Conservation (phyloP, 139 green algal species). For the Astrephomene gubernaculifera region DNA sequence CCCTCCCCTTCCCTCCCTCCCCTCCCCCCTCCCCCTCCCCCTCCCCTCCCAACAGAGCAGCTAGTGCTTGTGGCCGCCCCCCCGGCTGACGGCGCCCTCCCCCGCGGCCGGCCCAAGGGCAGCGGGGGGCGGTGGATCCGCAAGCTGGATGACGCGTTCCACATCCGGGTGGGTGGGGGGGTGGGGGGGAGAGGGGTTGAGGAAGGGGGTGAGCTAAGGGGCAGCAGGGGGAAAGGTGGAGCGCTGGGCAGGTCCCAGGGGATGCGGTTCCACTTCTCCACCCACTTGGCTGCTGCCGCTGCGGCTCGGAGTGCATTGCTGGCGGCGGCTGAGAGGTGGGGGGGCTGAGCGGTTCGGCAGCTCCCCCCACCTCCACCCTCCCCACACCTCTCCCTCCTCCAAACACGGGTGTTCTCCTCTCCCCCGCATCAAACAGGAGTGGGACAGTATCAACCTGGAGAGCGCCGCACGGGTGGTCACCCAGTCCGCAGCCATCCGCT, state of each 20-base stretch:
- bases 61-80: background rate
- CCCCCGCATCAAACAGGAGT: background rate
- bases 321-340: background rate
- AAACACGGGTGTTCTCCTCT: too few relatives aligned
- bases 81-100: background rate
- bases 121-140: background rate
- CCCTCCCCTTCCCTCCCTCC: too few relatives aligned
- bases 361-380: background rate
- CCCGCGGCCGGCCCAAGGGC: background rate
- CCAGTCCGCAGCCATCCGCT: conserved; percentile 9
- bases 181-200: background rate
- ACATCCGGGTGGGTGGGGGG: conserved; percentile 13
- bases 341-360: too few relatives aligned
- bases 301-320: background rate
- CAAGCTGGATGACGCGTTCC: background rate
- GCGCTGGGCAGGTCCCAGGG: too few relatives aligned
- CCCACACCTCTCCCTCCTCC: background rate
- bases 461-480: background rate
- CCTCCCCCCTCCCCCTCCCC: background rate
- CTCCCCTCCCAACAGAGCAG: background rate
- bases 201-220: background rate
- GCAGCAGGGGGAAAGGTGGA: too few relatives aligned
- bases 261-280: too few relatives aligned
- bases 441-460: conserved; percentile 25
- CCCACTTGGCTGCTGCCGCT: background rate